A percentile compares a stretch with the other conserved stretches of the same genome.
These are phyloP conservation scores for Bassia scoparia DNA, from an alignment of 148 eudicot genomes.

Conservation along the genomic window DNA sequence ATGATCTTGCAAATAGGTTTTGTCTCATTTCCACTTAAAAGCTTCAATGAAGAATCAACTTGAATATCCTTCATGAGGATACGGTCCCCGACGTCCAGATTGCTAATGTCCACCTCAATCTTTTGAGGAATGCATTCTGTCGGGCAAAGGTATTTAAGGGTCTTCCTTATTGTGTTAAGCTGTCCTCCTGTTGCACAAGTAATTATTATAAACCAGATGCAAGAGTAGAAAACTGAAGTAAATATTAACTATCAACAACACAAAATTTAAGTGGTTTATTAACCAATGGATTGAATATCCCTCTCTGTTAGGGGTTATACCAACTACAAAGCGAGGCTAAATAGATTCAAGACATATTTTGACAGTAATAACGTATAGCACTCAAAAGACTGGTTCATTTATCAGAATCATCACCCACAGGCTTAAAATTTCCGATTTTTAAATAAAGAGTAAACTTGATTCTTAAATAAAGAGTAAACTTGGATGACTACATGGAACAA, in stretches of 20 bases:
- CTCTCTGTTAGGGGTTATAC: too few relatives aligned
- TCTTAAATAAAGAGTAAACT: too few relatives aligned
- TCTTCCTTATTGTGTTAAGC: conserved; percentile 49
- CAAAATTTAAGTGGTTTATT: too few relatives aligned
- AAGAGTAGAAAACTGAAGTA: too few relatives aligned
- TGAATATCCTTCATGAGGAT: conserved; percentile 51
- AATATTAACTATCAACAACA: too few relatives aligned
- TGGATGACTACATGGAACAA: too few relatives aligned
- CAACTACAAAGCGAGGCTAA: too few relatives aligned
- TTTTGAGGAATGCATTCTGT: conserved; percentile 74
- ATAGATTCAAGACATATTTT: too few relatives aligned
- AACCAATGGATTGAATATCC: too few relatives aligned
- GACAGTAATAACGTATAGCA: too few relatives aligned
- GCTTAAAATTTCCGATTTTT: background rate
- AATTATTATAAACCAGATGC: background rate
- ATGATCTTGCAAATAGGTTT: conserved; percentile 71
- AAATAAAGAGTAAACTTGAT: background rate
- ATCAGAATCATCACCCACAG: too few relatives aligned
- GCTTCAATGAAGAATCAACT: conserved; percentile 70
- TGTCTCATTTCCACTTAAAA: conserved; percentile 51
- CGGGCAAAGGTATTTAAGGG: conserved; percentile 71
- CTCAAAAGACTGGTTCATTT: too few relatives aligned
- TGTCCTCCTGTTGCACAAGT: conserved; percentile 56
- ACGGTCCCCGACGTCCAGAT: conserved; percentile 68
- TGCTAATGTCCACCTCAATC: conserved; percentile 85